Conservation (phyloP, 2,329 filamentous ascomycete species). For the Capronia epimyces region DNA sequence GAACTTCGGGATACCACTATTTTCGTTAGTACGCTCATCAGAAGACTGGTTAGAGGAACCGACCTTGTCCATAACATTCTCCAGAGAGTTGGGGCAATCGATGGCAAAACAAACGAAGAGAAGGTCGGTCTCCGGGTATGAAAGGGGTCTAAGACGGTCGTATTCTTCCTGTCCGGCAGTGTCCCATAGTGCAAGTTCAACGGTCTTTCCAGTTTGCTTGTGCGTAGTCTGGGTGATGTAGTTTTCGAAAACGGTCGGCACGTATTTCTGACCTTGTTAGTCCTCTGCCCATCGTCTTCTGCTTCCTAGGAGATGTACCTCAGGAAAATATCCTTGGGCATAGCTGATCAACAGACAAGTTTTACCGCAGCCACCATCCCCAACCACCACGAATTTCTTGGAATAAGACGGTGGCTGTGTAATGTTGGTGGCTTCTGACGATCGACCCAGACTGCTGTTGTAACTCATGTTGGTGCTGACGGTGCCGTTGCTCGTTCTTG, state of each 20-base stretch:
- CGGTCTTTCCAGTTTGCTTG: conserved; percentile 79
- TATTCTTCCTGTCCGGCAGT: conserved; percentile 98
- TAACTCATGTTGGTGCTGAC: conserved; percentile 78
- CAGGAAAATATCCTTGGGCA: conserved; percentile 96
- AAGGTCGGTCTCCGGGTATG: conserved; percentile 95
- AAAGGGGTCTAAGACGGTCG: conserved; percentile 88
- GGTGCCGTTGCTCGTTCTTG: conserved; percentile 79
- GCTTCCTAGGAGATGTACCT: conserved; percentile 56
- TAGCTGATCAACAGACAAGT: conserved; percentile 98
- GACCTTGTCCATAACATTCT: conserved; percentile 99
- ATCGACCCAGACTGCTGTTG: conserved; percentile 59
- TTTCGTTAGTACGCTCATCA: conserved; percentile 6
- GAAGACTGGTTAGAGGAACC: conserved; percentile 24
- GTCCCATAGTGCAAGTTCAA: conserved; percentile 96
- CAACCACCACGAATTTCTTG: conserved; percentile 98
- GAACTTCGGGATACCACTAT: conserved; percentile 97
- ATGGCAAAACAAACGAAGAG: conserved; percentile 99
- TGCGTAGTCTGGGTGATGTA: conserved; percentile 98
- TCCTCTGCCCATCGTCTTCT: not conserved
- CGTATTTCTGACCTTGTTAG: conserved; percentile 73
- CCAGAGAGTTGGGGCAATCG: conserved; percentile 94
- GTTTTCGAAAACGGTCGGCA: conserved; percentile 98
- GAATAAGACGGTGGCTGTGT: conserved; percentile 90
- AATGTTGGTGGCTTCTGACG: conserved; percentile 75
- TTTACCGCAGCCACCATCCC: conserved; percentile 96